A percentile compares a stretch with the other conserved stretches of the same genome.
phyloP scores from a whole-genome alignment of 73 alveolate genomes.

The Urostyla sp. region DNA sequence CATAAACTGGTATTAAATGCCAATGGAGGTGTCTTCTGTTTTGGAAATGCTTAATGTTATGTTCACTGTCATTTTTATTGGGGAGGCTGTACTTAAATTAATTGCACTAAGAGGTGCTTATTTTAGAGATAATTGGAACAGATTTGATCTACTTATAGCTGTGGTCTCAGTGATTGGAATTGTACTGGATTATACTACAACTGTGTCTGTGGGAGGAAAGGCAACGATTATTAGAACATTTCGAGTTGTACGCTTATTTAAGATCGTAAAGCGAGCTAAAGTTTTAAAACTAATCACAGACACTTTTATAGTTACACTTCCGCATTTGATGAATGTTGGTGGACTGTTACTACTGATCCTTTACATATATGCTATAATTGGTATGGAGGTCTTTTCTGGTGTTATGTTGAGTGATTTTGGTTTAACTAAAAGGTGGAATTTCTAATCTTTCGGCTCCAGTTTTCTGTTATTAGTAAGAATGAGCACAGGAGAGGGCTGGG shows the following conservation, averaged over 20 bases:
- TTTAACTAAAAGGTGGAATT: no score
- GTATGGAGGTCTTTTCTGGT: conserved; percentile 69
- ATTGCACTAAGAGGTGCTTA: conserved; percentile 59
- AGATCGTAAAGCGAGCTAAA: conserved; percentile 44
- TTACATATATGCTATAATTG: conserved; percentile 69
- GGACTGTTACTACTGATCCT: conserved; percentile 66
- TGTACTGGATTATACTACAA: background rate
- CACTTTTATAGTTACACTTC: conserved; percentile 62
- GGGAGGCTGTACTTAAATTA: conserved; percentile 20
- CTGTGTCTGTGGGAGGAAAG: conserved; percentile 22
- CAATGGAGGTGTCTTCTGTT: conserved; percentile 7
- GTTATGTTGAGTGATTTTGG: conserved; percentile 30
- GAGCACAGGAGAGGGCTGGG: conserved; percentile 74
- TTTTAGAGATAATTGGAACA: conserved; percentile 63
- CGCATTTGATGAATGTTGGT: conserved; percentile 72
- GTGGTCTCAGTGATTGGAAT: conserved; percentile 28
- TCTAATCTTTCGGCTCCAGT: conserved; percentile 42
- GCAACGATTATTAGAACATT: conserved; percentile 52
- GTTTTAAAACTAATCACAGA: conserved; percentile 23
- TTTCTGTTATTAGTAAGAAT: conserved; percentile 43
- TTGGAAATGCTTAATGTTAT: conserved; percentile 19
- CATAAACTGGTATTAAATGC: conserved; percentile 43
- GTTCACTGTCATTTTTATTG: conserved; percentile 21
- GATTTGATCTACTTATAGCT: conserved; percentile 59
- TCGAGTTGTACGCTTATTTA: conserved; percentile 56